Evolutionary conservation across 805 yeast species (phyloP).

Genomic region (Hyphopichia homilentoma): DNA sequence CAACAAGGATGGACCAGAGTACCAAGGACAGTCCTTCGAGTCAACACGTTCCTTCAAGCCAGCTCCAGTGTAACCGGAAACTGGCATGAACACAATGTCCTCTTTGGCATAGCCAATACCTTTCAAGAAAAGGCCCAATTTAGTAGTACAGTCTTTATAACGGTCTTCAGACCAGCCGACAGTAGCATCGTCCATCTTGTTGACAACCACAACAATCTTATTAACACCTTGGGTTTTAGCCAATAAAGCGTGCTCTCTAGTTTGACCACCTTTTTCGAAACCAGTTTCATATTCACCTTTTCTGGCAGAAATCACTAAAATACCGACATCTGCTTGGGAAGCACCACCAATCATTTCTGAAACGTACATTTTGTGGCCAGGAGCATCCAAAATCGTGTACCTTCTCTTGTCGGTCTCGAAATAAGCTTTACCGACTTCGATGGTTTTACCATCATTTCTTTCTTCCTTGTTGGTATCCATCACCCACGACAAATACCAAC

Average conservation of each 20-base stretch:
- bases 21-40: conserved; percentile 81
- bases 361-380: conserved; percentile 98
- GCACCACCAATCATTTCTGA: conserved; percentile 99
- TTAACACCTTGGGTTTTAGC: conserved; percentile 99
- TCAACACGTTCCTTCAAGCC: conserved; percentile 86
- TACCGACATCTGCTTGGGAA: conserved; percentile 98
- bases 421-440: conserved; percentile 96
- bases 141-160: conserved; percentile 90
- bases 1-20: conserved; percentile 84
- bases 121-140: conserved; percentile 71
- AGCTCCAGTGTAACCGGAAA: conserved; percentile 96
- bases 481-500: conserved; percentile 99
- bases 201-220: conserved; percentile 86
- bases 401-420: conserved; percentile 98
- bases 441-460: conserved; percentile 98
- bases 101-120: conserved; percentile 88
- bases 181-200: conserved; percentile 99
- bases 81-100: conserved; percentile 92
- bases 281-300: conserved; percentile 99
- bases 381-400: conserved; percentile 97
- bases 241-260: conserved; percentile 94
- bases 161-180: conserved; percentile 95
- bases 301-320: conserved; percentile 95
- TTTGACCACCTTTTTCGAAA: conserved; percentile 98
- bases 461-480: conserved; percentile 99